These are phyloP conservation scores for Metschnikowia aberdeeniae DNA, from an alignment of 805 yeast species.

Conservation along the genomic window DNA sequence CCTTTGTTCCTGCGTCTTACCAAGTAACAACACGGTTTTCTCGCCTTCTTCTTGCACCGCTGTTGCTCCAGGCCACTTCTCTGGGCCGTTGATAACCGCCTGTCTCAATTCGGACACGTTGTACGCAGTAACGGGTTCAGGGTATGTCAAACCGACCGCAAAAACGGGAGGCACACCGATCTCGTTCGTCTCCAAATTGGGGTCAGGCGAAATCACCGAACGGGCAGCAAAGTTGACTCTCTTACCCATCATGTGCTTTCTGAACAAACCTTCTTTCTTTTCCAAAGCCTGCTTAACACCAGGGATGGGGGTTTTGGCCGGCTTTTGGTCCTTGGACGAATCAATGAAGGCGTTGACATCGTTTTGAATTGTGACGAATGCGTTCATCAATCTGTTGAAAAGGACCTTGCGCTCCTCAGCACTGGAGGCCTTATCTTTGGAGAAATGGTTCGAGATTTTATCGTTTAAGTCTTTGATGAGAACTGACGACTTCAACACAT, in stretches of 20 bases:
- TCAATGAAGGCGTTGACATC: slow-evolving; percentile 94
- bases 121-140: slow-evolving; percentile 94
- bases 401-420: slow-evolving; percentile 70
- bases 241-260: slow-evolving; percentile 99
- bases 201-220: slow-evolving; percentile 98
- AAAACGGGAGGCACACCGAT: slow-evolving; percentile 99
- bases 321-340: slow-evolving; percentile 80
- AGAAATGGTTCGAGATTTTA: slow-evolving; percentile 56
- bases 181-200: slow-evolving; percentile 94
- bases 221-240: slow-evolving; percentile 99
- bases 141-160: slow-evolving; percentile 91
- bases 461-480: slow-evolving; percentile 87
- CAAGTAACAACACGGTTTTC: slow-evolving; percentile 68
- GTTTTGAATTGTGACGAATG: slow-evolving; percentile 90
- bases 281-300: slow-evolving; percentile 97
- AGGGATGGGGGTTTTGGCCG: slow-evolving; percentile 71
- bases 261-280: slow-evolving; percentile 96
- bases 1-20: slow-evolving; percentile 91
- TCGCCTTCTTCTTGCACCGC: slow-evolving; percentile 97
- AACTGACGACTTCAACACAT: slow-evolving; percentile 73
- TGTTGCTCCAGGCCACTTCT: slow-evolving; percentile 97
- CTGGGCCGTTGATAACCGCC: slow-evolving; percentile 97
- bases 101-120: slow-evolving; percentile 87
- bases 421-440: slow-evolving; percentile 47
- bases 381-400: slow-evolving; percentile 89